Base-by-base conservation (phyloP, 2,329 filamentous ascomycete genomes). In the Thielaviopsis ethacetica region DNA sequence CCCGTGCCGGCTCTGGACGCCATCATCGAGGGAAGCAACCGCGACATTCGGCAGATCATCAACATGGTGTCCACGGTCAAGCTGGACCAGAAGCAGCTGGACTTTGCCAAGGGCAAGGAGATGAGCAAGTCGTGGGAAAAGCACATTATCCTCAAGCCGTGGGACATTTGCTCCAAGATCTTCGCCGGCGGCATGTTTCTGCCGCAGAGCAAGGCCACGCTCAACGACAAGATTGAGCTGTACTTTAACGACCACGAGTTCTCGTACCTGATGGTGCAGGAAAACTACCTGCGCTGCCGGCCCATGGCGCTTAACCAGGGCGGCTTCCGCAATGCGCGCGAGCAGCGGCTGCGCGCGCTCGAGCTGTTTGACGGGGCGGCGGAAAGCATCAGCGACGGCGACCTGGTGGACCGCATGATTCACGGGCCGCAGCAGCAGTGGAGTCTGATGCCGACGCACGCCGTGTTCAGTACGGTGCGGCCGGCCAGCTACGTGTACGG, bases 161-260 rank as follows among this genome's bases (percentile, higher is more conserved):
- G 93, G 93, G 93, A 98, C 67, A 98, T 98, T 66, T 91, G 88
- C 62, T 81, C 86, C 68, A 96, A 96, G 73, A 89, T 98, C 68
- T 80, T 98, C 5, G 88, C 82, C 26, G 85, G 89, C 3, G 88
- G 89, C 44, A 82, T 96, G 71, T 98, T 97, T 71, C 79, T 87
- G 24, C 79, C 84, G 4, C 82, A 84, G 55, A 94, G 89, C 71
- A 94, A 88, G 64, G 76, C 88, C 2, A 95, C 89, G 0, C 75
- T 98, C 41, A 97, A 97, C 68, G 91, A 98, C 70, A 98, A 98
- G 76, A 93, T 94, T 63, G 91, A 98, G 71, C 81, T 98, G 1
- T 98, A 98, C 71, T 98, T 98, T 76, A 97, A 98, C 70, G 93
- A 98, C 66, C 93, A 98, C 67, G 93, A 98, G 66, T 95, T 97